Evolutionary conservation across 2,329 filamentous ascomycete species (phyloP).

Genomic region (Onygenales sp.): DNA sequence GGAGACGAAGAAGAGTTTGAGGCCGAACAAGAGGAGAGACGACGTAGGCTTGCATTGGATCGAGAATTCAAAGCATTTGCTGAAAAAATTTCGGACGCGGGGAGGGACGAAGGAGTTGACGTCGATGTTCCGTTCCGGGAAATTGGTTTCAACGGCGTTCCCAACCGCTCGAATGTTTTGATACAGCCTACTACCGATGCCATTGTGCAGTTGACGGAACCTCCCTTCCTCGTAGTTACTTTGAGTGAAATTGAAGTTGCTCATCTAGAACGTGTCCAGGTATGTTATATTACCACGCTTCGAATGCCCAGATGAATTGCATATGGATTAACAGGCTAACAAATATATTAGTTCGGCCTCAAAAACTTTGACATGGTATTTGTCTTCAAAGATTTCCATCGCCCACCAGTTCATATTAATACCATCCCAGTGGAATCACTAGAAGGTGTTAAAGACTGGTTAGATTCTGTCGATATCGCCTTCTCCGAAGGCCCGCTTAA

Average conservation of each 20-base stretch:
- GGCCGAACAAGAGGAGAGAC: conserved; percentile 91
- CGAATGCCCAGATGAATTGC: not conserved
- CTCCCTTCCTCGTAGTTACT: conserved; percentile 91
- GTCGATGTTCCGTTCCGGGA: conserved; percentile 97
- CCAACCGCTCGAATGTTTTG: conserved; percentile 88
- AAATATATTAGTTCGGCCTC: conserved; percentile 64
- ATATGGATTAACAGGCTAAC: conserved; percentile 16
- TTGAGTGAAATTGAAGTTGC: conserved; percentile 94
- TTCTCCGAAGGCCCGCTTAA: conserved; percentile 93
- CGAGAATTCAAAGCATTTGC: conserved; percentile 93
- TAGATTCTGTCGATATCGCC: conserved; percentile 90
- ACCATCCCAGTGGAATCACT: conserved; percentile 94
- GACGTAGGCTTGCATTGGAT: conserved; percentile 83
- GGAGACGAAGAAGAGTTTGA: conserved; percentile 99
- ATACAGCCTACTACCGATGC: conserved; percentile 96
- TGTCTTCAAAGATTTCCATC: conserved; percentile 93
- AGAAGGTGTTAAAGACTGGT: conserved; percentile 94
- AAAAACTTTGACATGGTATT: conserved; percentile 99
- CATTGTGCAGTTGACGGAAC: conserved; percentile 91
- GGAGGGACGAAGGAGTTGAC: conserved; percentile 78
- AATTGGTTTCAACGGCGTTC: conserved; percentile 92
- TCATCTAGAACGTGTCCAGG: conserved; percentile 82
- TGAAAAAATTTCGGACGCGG: conserved; percentile 94
- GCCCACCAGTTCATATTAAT: conserved; percentile 89
- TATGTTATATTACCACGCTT: conserved; percentile 15